These are phyloP conservation scores for Berberis vulgaris DNA, from an alignment of 164 flowering plant species.

Conservation along the genomic window DNA sequence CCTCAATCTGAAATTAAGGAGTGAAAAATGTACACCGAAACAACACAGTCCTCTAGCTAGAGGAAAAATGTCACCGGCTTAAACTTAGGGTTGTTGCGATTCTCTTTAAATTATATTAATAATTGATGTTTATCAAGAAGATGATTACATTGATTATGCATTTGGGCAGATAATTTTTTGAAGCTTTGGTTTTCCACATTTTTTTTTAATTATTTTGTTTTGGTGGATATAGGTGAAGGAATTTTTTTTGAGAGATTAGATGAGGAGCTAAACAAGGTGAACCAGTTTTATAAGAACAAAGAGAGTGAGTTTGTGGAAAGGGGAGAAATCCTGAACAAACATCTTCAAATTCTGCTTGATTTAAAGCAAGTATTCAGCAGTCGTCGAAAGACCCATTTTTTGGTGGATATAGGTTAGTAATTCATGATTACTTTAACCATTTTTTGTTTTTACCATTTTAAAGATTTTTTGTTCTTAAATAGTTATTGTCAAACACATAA, in stretches of 20 bases:
- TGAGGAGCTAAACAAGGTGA: conserved; percentile 73
- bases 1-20: not conserved
- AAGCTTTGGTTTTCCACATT: not conserved
- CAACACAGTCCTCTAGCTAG: no score
- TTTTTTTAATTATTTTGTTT: not conserved
- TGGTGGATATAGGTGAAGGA: conserved; percentile 33
- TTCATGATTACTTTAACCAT: no score
- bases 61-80: no score
- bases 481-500: no score
- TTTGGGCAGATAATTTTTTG: not conserved
- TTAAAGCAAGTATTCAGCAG: conserved; percentile 52
- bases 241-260: conserved; percentile 70
- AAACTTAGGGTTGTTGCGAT: no score
- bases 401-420: no score
- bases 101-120: no score
- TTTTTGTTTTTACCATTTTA: no score
- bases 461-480: no score
- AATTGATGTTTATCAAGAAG: no score
- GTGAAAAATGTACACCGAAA: no score
- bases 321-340: conserved; percentile 67
- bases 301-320: conserved; percentile 70
- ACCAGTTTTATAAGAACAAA: conserved; percentile 48
- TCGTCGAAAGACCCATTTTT: conserved; percentile 24
- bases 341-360: conserved; percentile 58
- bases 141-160: no score